Evolutionary conservation across 108 stramenopile species (phyloP), one percentile per base, ranked within the genome.

Genomic region (Pseudonitzschia multiseries): DNA sequence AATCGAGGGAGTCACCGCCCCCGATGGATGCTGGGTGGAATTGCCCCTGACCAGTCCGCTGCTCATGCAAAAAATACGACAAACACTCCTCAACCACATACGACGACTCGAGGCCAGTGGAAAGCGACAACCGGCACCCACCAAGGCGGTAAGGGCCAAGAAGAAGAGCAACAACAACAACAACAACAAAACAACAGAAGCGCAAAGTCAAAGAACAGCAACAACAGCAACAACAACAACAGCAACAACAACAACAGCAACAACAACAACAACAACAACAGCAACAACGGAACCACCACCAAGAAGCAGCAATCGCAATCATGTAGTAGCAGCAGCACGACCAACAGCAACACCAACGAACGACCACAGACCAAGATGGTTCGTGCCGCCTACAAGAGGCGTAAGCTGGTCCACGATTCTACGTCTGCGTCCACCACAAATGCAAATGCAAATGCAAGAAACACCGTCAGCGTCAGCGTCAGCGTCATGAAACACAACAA

Each of bases 1-100:
- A 20, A 20, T 62, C 15, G 36, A 62, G 36, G 61, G 61, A 17
- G n/a, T 62, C 13, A 33, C 36, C 6, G 41, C 61, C 10, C 61
- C 61, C 29, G 61, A 62, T 20, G 61, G 61, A 13, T 62, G 61
- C 36, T 62, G 61, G 61, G 36, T 62, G 4, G 61, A 62, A 21
- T 20, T 62, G 4, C 61, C 61, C 32, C 36, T 62, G 13, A 62
- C 26, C 20, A 29, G 27, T 8, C 61, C 61, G 3, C 20, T 62
- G 33, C 36, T 62, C 4, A 62, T 62, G 61, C 61, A 62, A 29
- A 62, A 62, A 33, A 40, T 62, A 9, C 61, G 61, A 13, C 32
- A 62, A 14, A 33, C 36, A 4, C 61, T 62, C 0, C n/a, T 62
- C 32, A 62, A 62, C 18, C 61, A 62, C 36, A 62, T 62, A 9